Base-by-base conservation (phyloP, 73 alveolate species). In the Paramecium sonneborni region DNA sequence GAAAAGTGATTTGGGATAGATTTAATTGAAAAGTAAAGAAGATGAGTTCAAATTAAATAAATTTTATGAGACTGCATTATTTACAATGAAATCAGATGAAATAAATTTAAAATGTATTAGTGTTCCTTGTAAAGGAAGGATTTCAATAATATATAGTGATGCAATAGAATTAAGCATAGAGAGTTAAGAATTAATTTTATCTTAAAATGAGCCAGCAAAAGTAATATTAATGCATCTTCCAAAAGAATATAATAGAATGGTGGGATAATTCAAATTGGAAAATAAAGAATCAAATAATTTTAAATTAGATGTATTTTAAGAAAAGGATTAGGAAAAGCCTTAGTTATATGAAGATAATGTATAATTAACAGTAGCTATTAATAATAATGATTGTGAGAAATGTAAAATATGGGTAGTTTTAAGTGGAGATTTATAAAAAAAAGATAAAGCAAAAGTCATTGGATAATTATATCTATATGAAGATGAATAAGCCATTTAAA, bases 261-360 rank as follows among this genome's bases (percentile, higher is more conserved):
- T 62, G 84, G 84, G 84, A 30, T 43, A 62, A 62, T 62, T 62
- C 18, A 62, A 26, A 62, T 62, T 62, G 11, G 84, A 62, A 62
- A 26, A 62, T 62, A 46, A 62, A 23, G 84, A 62, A 26, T 3
- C 48, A 26, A 46, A 62, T 3, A 62, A 62, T 23, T 23, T 62
- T 23, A 62, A 62, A 62, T 11, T 62, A 12, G 84, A 62, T 26
- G 30, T 62, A 12, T 62, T 62, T 62, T 43, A 62, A 26, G 48
- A 62, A 26, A 52, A 52, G 0, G 68, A 23, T 6, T 11, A 14
- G 24, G n/a, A n/a, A n/a, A 41, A 41, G 57, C n/a, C 48, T 6
- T 11, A 14, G 24, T 12, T 62, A 1, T 62, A 62, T 62, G 84
- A 46, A 10, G 84, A 62, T 62, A 46, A 62, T 23, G 84, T 62